phyloP scores from a whole-genome alignment of 208 protist species.

The Strigomonas galati region DNA sequence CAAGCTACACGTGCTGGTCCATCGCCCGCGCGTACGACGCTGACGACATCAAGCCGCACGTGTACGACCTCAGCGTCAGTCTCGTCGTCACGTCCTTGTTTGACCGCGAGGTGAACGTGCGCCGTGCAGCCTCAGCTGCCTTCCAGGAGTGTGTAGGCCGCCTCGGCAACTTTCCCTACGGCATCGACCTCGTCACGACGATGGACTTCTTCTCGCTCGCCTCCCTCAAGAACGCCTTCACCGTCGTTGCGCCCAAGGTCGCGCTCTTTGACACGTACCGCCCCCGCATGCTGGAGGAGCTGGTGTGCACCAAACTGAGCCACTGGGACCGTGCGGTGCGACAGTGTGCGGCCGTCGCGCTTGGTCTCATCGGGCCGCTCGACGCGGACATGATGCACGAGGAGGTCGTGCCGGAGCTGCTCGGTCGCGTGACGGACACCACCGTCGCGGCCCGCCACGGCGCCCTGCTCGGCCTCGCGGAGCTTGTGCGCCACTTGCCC shows the following conservation, averaged over 20 bases:
- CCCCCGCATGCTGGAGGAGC: constrained; percentile 79
- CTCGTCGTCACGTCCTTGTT: constrained; percentile 86
- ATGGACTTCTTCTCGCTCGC: constrained; percentile 97
- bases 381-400: constrained; percentile 20
- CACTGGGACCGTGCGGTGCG: constrained; percentile 92
- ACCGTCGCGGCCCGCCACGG: constrained; percentile 91
- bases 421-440: constrained; percentile 46
- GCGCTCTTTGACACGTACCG: constrained; percentile 81
- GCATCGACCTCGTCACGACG: constrained; percentile 95
- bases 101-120: constrained; percentile 92
- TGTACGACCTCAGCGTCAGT: constrained; percentile 61
- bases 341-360: constrained; percentile 69
- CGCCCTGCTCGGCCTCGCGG: constrained; percentile 80
- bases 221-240: constrained; percentile 89
- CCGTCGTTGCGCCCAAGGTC: constrained; percentile 65
- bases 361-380: constrained; percentile 57
- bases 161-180: constrained; percentile 94
- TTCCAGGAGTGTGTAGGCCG: constrained; percentile 94
- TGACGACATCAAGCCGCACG: constrained; percentile 75
- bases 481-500: constrained; percentile 76
- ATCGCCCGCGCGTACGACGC: constrained; percentile 97
- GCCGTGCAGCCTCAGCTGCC: constrained; percentile 88
- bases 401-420: constrained; percentile 42
- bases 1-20: constrained; percentile 98
- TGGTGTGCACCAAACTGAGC: constrained; percentile 77